Conservation (phyloP, 495 filamentous ascomycete genomes). For the Mytilinidion resinicola region DNA sequence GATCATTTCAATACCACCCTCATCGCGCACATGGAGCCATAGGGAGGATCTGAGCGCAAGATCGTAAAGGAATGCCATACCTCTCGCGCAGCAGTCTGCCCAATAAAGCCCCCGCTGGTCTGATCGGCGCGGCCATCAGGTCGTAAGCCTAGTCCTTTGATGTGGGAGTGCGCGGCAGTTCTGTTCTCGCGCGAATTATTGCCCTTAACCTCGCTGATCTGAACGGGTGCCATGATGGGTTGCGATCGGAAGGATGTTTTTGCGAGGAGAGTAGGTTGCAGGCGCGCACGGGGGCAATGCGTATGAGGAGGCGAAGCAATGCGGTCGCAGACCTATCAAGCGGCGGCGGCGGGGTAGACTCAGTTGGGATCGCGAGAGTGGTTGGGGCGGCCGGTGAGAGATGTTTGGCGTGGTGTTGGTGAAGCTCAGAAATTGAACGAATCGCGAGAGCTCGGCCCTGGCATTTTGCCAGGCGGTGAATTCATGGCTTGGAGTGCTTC, state of each 20-base stretch:
- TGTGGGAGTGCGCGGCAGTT: slow-evolving; percentile 94
- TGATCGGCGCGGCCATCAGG: slow-evolving; percentile 75
- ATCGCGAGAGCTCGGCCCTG: background rate
- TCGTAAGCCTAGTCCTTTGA: slow-evolving; percentile 84
- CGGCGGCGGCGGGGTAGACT: background rate
- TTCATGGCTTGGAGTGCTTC: background rate
- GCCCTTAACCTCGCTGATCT: slow-evolving; percentile 93
- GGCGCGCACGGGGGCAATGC: background rate
- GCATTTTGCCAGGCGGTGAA: background rate
- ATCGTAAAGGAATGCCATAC: slow-evolving; percentile 35
- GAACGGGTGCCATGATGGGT: slow-evolving; percentile 45
- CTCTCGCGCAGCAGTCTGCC: slow-evolving; percentile 82
- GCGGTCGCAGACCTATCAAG: too few relatives aligned
- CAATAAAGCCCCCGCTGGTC: slow-evolving; percentile 74
- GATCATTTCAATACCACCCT: too few relatives aligned
- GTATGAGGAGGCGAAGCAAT: too few relatives aligned
- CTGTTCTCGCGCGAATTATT: slow-evolving; percentile 92
- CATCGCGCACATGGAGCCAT: too few relatives aligned
- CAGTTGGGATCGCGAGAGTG: background rate
- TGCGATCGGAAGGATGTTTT: background rate
- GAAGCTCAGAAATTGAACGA: background rate
- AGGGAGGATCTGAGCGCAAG: too few relatives aligned
- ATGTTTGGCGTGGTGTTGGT: background rate
- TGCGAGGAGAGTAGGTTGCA: background rate
- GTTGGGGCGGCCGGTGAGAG: background rate